Conservation (phyloP, 169 alveolate species). For the Eimeria necatrix region DNA sequence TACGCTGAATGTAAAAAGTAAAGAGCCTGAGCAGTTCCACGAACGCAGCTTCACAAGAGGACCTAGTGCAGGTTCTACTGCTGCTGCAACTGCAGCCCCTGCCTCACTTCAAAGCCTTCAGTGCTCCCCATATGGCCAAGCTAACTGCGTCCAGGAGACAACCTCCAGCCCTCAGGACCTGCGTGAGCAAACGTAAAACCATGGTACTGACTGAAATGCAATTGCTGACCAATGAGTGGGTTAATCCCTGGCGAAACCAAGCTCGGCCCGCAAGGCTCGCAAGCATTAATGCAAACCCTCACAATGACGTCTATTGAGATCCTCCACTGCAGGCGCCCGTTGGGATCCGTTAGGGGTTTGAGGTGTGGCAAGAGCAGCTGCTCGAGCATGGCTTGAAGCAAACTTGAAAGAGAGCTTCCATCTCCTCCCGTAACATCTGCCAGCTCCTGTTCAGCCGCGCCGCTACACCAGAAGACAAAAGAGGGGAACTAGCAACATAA, state of each 20-base stretch:
- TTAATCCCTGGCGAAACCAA: no score
- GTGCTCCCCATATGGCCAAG: conserved; percentile 67
- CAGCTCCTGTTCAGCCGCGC: conserved; percentile 48
- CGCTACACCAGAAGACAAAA: conserved; percentile 18
- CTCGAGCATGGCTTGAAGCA: conserved; percentile 52
- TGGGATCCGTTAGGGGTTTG: not conserved
- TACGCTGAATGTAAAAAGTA: not conserved
- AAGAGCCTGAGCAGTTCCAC: not conserved
- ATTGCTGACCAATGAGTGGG: no score
- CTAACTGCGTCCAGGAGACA: conserved; percentile 63
- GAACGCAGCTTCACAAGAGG: no score
- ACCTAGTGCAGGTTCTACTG: not conserved
- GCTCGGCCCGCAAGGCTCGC: no score
- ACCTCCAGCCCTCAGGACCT: conserved; percentile 66
- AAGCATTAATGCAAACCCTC: not conserved
- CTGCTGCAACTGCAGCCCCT: conserved; percentile 14
- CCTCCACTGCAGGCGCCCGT: conserved; percentile 12
- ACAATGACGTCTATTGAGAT: conserved; percentile 45
- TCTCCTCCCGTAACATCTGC: conserved; percentile 56
- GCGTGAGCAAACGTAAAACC: not conserved
- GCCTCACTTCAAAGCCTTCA: conserved; percentile 39
- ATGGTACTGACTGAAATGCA: no score
- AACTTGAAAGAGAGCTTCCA: conserved; percentile 18
- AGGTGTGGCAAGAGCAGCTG: conserved; percentile 63
- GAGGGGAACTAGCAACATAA: not conserved